Evolutionary conservation across 2,329 filamentous ascomycete genomes (phyloP), one percentile per base, ranked within the genome.

Genomic region (Aspergillus japonicus): DNA sequence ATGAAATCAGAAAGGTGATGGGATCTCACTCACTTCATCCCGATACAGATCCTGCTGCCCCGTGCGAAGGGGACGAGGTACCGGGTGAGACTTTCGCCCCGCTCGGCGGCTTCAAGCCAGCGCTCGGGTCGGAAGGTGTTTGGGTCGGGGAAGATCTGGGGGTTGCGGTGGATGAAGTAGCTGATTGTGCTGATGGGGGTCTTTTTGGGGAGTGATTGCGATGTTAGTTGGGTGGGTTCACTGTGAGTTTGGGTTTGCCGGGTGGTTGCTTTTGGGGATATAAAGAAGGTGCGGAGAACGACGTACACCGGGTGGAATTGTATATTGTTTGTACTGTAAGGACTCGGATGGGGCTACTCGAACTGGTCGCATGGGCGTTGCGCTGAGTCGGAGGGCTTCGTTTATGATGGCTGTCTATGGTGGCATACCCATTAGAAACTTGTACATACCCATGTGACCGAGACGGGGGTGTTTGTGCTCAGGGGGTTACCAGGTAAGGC

Each of bases 371-470:
- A 61, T 66, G 50, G 69, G 42, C 1, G 76, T 72, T 0, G 73
- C 77, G 11, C 77, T 75, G 3, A 82, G 57, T 4, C 81, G 75
- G 8, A 81, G 61, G 0, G 73, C 65, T 62, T 72, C 69, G 3
- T 47, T 59, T 14, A 72, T 50, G 2, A 68, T 39, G 3, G 23
- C 26, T 10, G 48, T 50, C 26, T 33, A 19, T 50, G 26, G 7
- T 16, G 8, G n/a, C 21, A 31, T 33, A 21, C 8, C 19, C 14
- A 21, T 16, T 16, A 8, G 23, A 4, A 54, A 2, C 3, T 19
- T 31, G 23, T 14, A 26, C 23, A 23, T 23, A 26, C 24, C 24
- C 6, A 26, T 26, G 24, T 26, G 24, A 7, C 24, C 24, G 24
- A 26, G 24, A 26, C 24, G 24, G 24, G 5, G 24, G 24, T n/a